These are phyloP conservation scores for Pistacia vera DNA, from an alignment of 345 rosid genomes.

Conservation along the genomic window DNA sequence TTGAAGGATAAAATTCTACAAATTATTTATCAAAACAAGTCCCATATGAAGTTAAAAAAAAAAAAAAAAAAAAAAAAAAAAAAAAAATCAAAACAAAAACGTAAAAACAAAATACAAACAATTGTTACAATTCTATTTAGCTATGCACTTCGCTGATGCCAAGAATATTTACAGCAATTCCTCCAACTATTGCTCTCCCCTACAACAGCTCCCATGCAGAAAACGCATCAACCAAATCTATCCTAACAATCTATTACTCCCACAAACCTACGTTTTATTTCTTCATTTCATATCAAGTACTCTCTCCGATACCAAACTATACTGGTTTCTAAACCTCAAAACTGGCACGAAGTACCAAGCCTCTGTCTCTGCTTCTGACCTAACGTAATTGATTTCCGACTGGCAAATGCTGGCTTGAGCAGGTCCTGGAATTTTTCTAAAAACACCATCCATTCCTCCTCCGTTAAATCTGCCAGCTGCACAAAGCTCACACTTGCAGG, in stretches of 20 bases:
- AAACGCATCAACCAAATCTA: constrained; percentile 32
- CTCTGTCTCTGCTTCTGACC: constrained; percentile 90
- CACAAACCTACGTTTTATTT: constrained; percentile 28
- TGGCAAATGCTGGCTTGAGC: constrained; percentile 67
- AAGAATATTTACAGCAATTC: constrained; percentile 48
- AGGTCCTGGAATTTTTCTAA: constrained; percentile 76
- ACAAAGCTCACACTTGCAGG: constrained; percentile 79
- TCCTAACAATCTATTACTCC: constrained; percentile 26
- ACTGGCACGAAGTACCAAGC: constrained; percentile 99
- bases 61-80: constrained; percentile 6
- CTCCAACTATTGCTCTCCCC: constrained; percentile 25
- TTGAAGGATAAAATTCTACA: constrained; percentile 30
- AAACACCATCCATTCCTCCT: constrained; percentile 82
- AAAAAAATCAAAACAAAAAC: constrained; percentile 6
- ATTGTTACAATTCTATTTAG: constrained; percentile 19
- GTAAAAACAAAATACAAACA: constrained; percentile 30
- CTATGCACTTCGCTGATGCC: constrained; percentile 33
- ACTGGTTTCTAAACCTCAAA: constrained; percentile 49
- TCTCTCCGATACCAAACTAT: constrained; percentile 14
- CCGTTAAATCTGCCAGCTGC: constrained; percentile 80
- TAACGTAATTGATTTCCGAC: constrained; percentile 61
- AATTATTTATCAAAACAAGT: constrained; percentile 65
- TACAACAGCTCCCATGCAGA: constrained; percentile 22
- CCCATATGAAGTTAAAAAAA: constrained; percentile 13
- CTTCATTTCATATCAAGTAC: background rate